phyloP scores from a whole-genome alignment of 176 grass and related monocot genomes.

The Zizania latifolia region DNA sequence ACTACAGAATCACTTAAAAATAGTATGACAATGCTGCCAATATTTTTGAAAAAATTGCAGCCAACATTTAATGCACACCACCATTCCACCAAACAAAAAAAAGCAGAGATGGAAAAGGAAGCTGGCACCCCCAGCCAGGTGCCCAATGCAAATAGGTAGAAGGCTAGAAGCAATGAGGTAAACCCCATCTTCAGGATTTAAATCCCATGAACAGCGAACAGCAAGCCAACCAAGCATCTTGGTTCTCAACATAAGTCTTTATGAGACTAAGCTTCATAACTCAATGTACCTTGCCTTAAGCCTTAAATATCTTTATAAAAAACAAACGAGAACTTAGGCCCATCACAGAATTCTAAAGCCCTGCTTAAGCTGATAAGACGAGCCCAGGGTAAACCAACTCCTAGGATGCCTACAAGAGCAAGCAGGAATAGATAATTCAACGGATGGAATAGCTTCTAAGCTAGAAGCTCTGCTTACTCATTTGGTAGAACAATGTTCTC shows the following conservation, averaged over 20 bases:
- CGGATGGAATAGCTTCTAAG: slow-evolving; percentile 20
- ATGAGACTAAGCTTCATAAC: not conserved
- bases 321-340: not conserved
- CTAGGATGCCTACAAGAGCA: not conserved
- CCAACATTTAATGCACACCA: not conserved
- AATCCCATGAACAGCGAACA: not conserved
- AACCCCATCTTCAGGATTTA: not conserved
- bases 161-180: not conserved
- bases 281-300: not conserved
- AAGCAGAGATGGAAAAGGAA: not conserved
- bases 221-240: too few relatives aligned
- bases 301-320: not conserved
- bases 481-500: slow-evolving; percentile 40
- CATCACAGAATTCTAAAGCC: not conserved
- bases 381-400: not conserved
- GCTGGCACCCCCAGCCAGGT: not conserved
- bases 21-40: not conserved
- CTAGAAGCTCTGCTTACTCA: slow-evolving; percentile 46
- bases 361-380: slow-evolving; percentile 2
- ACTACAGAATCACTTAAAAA: not conserved
- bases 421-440: not conserved
- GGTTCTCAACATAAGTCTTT: not conserved
- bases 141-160: not conserved
- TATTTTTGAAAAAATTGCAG: too few relatives aligned
- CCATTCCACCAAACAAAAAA: not conserved